phyloP scores from a whole-genome alignment of 2,329 filamentous ascomycete species.

The Exophiala sideris region DNA sequence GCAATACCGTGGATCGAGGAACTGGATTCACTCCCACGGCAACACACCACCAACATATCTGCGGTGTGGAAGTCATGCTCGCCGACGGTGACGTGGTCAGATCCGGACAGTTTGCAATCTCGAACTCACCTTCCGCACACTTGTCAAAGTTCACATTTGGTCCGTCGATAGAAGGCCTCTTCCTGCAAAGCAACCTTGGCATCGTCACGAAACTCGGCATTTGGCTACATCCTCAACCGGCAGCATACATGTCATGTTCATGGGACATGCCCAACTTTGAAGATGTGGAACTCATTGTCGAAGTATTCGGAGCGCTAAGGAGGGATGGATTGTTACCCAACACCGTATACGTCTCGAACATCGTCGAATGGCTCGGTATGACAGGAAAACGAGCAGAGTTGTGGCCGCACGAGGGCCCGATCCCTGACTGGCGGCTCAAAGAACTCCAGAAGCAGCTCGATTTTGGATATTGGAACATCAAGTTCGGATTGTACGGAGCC shows the following conservation, averaged over 20 bases:
- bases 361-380: conserved; percentile 22
- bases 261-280: conserved; percentile 33
- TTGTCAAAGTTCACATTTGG: conserved; percentile 23
- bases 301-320: conserved; percentile 16
- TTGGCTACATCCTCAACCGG: conserved; percentile 28
- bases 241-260: conserved; percentile 32
- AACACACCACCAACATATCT: conserved; percentile 47
- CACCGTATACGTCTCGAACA: conserved; percentile 22
- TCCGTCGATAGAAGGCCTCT: conserved; percentile 25
- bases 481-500: conserved; percentile 20
- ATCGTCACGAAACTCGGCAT: conserved; percentile 30
- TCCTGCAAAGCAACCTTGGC: conserved; percentile 27
- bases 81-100: conserved; percentile 39
- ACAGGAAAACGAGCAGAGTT: conserved; percentile 17
- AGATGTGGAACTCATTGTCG: conserved; percentile 19
- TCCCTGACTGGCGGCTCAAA: conserved; percentile 14
- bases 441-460: conserved; percentile 17
- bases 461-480: conserved; percentile 22
- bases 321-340: conserved; percentile 19
- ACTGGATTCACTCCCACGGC: conserved; percentile 36
- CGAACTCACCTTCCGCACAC: conserved; percentile 18
- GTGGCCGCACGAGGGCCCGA: conserved; percentile 18
- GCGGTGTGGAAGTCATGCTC: conserved; percentile 44
- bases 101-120: conserved; percentile 40
- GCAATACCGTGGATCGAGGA: conserved; percentile 50